Percentiles rank a stretch among this genome's conserved stretches.
Evolutionary conservation across 2,329 filamentous ascomycete genomes (phyloP).

Genomic region (Cladorrhinum sp.): DNA sequence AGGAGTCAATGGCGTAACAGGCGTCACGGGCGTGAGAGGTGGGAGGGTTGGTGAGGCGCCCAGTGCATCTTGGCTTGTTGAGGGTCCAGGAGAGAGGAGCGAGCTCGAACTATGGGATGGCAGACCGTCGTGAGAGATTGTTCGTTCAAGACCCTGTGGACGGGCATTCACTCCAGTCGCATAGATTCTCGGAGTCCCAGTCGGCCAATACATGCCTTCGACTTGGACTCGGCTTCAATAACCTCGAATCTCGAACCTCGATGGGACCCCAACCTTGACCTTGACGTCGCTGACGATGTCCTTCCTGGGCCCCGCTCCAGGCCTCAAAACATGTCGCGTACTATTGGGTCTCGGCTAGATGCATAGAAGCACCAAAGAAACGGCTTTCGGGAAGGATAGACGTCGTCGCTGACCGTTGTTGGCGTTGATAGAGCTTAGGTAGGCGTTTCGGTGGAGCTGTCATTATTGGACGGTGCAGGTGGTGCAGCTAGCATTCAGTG

Average conservation of each 20-base stretch:
- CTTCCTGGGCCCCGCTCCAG: neutral
- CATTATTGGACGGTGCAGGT: neutral
- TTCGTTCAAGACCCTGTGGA: conserved; percentile 48
- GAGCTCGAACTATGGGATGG: conserved; percentile 31
- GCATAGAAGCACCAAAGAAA: neutral
- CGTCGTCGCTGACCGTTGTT: neutral
- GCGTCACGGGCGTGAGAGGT: conserved; percentile 44
- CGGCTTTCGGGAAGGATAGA: neutral
- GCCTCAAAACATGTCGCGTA: neutral
- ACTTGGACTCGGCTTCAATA: neutral
- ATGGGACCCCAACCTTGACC: too few species aligned
- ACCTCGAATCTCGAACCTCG: neutral
- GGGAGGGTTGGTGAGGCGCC: conserved; percentile 35
- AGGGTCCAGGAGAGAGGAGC: conserved; percentile 25
- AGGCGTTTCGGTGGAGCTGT: neutral
- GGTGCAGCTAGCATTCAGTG: neutral
- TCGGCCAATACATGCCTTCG: conserved; percentile 81
- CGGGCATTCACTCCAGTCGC: conserved; percentile 67
- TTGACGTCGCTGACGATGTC: neutral
- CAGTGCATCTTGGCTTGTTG: conserved; percentile 34
- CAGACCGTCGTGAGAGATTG: conserved; percentile 61
- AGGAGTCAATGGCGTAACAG: conserved; percentile 55
- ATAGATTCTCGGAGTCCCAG: conserved; percentile 80
- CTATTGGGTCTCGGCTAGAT: neutral
- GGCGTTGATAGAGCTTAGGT: neutral